These are phyloP conservation scores for Pyrenochaeta sp. DNA, from an alignment of 2,329 filamentous ascomycete species.

Conservation along the genomic window DNA sequence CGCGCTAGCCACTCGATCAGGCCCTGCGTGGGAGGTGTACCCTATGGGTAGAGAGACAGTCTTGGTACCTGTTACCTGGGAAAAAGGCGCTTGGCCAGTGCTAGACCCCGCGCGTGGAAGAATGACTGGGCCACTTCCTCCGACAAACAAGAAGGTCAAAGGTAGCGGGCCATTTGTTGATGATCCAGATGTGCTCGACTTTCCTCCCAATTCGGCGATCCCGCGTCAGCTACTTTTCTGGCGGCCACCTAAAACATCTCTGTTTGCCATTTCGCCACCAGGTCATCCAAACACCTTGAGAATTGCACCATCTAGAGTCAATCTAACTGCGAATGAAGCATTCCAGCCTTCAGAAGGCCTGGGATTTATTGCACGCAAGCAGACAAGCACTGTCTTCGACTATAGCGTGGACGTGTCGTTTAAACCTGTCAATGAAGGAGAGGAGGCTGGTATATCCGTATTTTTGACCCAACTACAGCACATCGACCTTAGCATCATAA, in stretches of 20 bases:
- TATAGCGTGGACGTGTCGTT: conserved; percentile 57
- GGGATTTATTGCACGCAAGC: conserved; percentile 61
- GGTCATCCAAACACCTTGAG: conserved; percentile 11
- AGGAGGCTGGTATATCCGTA: conserved; percentile 62
- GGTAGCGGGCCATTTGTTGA: conserved; percentile 51
- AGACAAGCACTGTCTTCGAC: conserved; percentile 63
- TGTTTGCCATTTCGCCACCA: no score
- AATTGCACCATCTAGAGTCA: conserved; percentile 58
- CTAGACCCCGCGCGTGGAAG: conserved; percentile 53
- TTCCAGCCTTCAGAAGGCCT: conserved; percentile 57
- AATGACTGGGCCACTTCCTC: conserved; percentile 56
- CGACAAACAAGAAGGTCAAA: conserved; percentile 40
- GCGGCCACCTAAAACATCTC: conserved; percentile 40
- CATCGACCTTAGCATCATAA: conserved; percentile 54
- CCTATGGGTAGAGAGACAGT: conserved; percentile 43
- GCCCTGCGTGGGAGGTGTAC: conserved; percentile 14
- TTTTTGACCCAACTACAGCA: conserved; percentile 64
- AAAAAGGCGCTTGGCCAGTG: conserved; percentile 54
- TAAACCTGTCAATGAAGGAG: conserved; percentile 43
- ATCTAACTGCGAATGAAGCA: conserved; percentile 61
- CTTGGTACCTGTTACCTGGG: conserved; percentile 35
- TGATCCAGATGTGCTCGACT: conserved; percentile 57
- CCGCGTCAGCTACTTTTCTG: conserved; percentile 64
- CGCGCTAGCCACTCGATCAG: conserved; percentile 33
- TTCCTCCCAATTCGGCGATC: conserved; percentile 53